Conservation (phyloP, 805 yeast species). For the Candida incommunis region DNA sequence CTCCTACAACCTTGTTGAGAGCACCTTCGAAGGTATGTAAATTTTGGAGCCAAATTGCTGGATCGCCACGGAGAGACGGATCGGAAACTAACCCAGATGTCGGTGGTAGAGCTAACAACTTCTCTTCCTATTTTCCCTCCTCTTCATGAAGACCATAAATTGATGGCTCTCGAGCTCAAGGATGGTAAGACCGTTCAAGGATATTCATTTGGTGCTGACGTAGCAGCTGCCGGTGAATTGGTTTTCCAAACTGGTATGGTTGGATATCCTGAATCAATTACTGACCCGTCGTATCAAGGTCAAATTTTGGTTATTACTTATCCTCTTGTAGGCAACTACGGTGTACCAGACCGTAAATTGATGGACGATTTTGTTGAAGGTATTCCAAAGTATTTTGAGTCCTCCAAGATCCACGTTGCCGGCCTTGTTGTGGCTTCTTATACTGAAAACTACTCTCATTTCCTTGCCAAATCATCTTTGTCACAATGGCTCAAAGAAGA, state of each 20-base stretch:
- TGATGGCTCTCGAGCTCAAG: conserved; percentile 78
- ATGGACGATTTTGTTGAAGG: conserved; percentile 60
- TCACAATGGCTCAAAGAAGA: conserved; percentile 89
- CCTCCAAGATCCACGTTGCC: conserved; percentile 83
- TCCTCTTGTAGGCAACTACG: conserved; percentile 96
- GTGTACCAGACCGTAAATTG: conserved; percentile 84
- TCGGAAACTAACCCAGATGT: conserved; percentile 1
- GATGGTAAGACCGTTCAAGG: conserved; percentile 84
- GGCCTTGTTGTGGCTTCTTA: conserved; percentile 95
- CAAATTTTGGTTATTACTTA: conserved; percentile 92
- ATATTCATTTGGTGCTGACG: conserved; percentile 91
- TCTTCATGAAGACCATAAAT: conserved; percentile 64
- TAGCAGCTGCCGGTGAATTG: conserved; percentile 85
- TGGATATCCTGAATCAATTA: conserved; percentile 94
- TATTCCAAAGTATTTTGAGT: conserved; percentile 87
- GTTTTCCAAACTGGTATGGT: conserved; percentile 99
- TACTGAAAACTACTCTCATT: conserved; percentile 92
- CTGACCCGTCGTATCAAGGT: conserved; percentile 97
- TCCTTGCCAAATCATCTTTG: conserved; percentile 79
- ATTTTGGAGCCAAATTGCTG: neutral
- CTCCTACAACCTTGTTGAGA: conserved; percentile 1
- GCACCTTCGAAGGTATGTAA: conserved; percentile 1
- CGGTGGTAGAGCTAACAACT: conserved; percentile 6
- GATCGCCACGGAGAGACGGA: neutral
- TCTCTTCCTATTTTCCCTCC: conserved; percentile 86